A percentile compares a stretch with the other conserved stretches of the same genome.
phyloP scores from a whole-genome alignment of 2,329 filamentous ascomycete genomes.

The Colletotrichum theobromicola region DNA sequence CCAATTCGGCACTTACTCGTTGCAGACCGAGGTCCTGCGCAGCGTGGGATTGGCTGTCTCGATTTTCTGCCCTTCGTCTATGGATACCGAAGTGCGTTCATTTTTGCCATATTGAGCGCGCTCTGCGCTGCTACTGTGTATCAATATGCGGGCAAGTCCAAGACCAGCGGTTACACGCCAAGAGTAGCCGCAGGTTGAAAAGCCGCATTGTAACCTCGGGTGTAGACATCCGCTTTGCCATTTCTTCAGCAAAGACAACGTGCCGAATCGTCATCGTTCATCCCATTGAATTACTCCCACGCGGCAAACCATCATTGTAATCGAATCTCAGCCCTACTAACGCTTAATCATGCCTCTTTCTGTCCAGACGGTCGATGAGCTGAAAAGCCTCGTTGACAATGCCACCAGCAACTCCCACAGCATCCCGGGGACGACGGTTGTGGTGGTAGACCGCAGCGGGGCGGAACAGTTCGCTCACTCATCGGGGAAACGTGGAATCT shows the following conservation, averaged over 20 bases:
- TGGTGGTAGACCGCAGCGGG: slow-evolving; percentile 53
- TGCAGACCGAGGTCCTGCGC: background rate
- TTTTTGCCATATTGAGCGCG: background rate
- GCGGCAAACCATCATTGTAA: background rate
- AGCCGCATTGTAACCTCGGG: background rate
- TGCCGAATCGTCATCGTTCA: background rate
- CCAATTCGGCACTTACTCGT: background rate
- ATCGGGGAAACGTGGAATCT: slow-evolving; percentile 50
- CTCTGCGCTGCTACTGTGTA: background rate
- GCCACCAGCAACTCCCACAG: slow-evolving; percentile 40
- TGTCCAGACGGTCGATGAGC: background rate
- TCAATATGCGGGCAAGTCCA: background rate
- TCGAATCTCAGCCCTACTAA: background rate
- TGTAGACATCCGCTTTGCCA: background rate
- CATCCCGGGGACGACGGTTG: slow-evolving; percentile 50
- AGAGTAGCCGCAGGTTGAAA: background rate
- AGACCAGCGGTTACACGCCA: background rate
- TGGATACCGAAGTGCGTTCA: background rate
- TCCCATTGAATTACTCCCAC: background rate
- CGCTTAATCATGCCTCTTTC: slow-evolving; percentile 10
- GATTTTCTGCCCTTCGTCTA: background rate
- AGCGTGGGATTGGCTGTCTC: background rate
- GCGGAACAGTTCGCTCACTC: slow-evolving; percentile 53
- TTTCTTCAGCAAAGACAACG: background rate
- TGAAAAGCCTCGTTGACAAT: slow-evolving; percentile 35